Conservation (phyloP, 208 protist species). For the Plasmodiophora brassicae region DNA sequence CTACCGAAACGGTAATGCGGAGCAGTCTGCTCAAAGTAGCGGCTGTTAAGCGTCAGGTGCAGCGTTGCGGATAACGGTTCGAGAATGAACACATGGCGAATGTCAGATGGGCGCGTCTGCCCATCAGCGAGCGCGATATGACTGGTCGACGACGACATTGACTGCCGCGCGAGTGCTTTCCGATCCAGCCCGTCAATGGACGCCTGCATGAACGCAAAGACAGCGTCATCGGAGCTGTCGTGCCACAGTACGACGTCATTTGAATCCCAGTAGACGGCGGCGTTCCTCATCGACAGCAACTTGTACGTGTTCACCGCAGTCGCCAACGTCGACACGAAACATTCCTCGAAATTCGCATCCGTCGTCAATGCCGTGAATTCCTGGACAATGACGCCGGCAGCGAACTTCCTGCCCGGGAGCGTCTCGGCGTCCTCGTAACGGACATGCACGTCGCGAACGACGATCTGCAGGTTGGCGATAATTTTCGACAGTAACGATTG, state of each 20-base stretch:
- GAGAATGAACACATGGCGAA: background rate
- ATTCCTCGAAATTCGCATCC: conserved; percentile 25
- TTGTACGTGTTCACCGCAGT: background rate
- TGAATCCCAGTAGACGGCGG: conserved; percentile 24
- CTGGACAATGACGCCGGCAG: conserved; percentile 3
- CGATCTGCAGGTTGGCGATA: background rate
- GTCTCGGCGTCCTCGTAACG: background rate
- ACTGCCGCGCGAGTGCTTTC: background rate
- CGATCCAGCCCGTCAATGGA: background rate
- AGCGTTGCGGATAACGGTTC: background rate
- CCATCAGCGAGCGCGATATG: background rate
- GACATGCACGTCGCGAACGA: conserved; percentile 17
- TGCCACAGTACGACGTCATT: background rate
- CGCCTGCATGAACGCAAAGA: background rate
- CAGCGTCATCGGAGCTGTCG: background rate
- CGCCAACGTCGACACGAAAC: background rate
- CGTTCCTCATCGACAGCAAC: background rate
- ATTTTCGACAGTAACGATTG: background rate
- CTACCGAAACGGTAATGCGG: conserved; percentile 23
- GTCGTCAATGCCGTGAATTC: background rate
- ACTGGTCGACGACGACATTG: background rate
- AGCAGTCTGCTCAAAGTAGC: background rate
- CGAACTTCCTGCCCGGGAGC: background rate
- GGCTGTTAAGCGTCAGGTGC: conserved; percentile 8
- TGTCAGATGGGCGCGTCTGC: background rate